Evolutionary conservation across 108 stramenopile species (phyloP).

Genomic region (Seminavis robusta): DNA sequence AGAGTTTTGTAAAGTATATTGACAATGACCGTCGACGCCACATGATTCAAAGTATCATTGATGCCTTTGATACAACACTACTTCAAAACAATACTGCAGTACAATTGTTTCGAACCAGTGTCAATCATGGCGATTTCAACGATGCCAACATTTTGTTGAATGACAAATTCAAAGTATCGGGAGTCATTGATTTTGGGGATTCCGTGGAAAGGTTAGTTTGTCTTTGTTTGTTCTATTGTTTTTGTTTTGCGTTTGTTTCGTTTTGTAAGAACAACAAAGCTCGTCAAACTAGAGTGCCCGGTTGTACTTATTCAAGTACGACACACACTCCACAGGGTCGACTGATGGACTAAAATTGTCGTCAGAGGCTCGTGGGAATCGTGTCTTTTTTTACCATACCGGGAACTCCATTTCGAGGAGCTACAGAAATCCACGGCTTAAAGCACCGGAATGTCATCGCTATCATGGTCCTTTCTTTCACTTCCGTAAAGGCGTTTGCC

Average conservation of each 20-base stretch:
- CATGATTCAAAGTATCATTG: conserved; percentile 62
- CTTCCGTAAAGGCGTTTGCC: conserved; percentile 43
- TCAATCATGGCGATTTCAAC: conserved; percentile 79
- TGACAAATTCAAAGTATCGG: conserved; percentile 50
- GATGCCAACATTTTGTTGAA: conserved; percentile 85
- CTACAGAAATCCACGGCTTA: conserved; percentile 87
- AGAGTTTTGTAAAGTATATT: conserved; percentile 55
- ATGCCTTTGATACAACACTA: conserved; percentile 50
- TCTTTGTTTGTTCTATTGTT: neutral
- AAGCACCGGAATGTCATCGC: conserved; percentile 90
- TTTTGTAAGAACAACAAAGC: conserved; percentile 5
- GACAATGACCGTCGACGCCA: conserved; percentile 39
- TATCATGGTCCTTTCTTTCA: conserved; percentile 71
- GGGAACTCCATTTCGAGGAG: conserved; percentile 86
- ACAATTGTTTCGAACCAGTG: conserved; percentile 32
- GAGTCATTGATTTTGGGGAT: conserved; percentile 91
- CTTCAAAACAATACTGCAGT: neutral
- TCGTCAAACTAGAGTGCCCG: conserved; percentile 79
- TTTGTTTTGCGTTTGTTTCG: conserved; percentile 1
- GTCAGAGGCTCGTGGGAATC: conserved; percentile 91
- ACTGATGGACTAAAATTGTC: conserved; percentile 81
- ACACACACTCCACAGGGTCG: no score
- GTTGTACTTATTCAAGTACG: conserved; percentile 42
- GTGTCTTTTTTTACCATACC: conserved; percentile 42
- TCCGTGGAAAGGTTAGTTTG: conserved; percentile 74